These are phyloP conservation scores for Naganishia randhawae DNA, from an alignment of 768 basidiomycete species.

Conservation along the genomic window DNA sequence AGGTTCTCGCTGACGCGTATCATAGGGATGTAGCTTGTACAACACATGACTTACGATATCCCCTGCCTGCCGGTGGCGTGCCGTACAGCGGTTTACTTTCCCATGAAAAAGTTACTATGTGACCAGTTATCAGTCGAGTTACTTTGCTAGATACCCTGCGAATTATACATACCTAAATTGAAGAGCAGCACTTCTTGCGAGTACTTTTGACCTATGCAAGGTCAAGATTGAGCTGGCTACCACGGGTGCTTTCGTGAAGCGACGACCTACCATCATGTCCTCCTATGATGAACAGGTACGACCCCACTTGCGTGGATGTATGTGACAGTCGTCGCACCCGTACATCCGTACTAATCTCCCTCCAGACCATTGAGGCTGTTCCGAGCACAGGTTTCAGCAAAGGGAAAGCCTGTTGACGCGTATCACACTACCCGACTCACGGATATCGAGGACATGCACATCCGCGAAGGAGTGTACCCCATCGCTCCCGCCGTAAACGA, in stretches of 20 bases:
- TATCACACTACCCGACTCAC: conserved; percentile 55
- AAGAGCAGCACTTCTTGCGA: conserved; percentile 68
- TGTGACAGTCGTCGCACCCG: conserved; percentile 68
- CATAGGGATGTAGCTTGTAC: background rate
- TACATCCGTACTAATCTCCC: conserved; percentile 47
- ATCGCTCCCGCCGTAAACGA: conserved; percentile 86
- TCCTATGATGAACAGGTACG: conserved; percentile 81
- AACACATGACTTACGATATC: conserved; percentile 57
- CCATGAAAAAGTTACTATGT: conserved; percentile 73
- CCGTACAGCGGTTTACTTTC: conserved; percentile 70
- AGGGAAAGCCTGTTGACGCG: background rate
- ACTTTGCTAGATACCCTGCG: background rate
- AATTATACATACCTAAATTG: conserved; percentile 66
- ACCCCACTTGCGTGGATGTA: conserved; percentile 82
- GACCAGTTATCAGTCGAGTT: conserved; percentile 20
- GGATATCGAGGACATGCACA: conserved; percentile 78
- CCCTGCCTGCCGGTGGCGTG: conserved; percentile 66
- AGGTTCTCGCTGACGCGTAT: background rate
- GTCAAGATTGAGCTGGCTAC: background rate
- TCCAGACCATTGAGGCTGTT: conserved; percentile 49
- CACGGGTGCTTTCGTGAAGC: background rate
- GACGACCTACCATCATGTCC: conserved; percentile 72
- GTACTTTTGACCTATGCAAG: conserved; percentile 53
- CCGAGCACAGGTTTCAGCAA: background rate
- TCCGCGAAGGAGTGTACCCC: conserved; percentile 83